These are phyloP conservation scores for Rutstroemia sp. DNA, from an alignment of 2,329 filamentous ascomycete genomes.

Conservation along the genomic window DNA sequence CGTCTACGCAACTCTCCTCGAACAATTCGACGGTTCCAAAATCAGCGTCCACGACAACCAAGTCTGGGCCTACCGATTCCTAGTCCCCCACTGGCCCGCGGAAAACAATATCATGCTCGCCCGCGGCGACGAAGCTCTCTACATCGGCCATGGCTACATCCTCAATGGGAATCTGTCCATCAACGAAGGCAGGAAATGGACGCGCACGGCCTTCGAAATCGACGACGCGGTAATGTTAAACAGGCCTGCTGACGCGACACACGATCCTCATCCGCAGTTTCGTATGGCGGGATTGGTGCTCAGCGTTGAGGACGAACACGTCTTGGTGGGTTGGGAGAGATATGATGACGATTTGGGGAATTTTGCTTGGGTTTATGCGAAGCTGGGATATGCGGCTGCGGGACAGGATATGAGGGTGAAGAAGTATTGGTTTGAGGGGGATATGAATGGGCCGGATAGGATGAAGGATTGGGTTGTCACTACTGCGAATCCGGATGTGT, in stretches of 20 bases:
- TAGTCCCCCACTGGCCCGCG: background rate
- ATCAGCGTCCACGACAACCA: background rate
- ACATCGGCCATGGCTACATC: background rate
- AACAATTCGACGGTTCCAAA: background rate
- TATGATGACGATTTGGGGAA: conserved; percentile 6
- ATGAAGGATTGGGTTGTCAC: conserved; percentile 7
- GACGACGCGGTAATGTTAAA: background rate
- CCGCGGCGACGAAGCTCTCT: background rate
- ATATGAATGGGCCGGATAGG: conserved; percentile 2
- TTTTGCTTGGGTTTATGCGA: conserved; percentile 5
- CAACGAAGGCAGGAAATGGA: conserved; percentile 4
- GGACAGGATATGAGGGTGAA: background rate
- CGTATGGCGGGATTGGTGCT: background rate
- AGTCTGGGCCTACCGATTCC: conserved; percentile 1
- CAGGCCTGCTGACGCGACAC: background rate
- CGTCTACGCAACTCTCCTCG: conserved; percentile 2
- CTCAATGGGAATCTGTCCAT: conserved; percentile 1
- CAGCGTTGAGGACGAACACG: background rate
- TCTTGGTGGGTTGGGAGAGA: conserved; percentile 2
- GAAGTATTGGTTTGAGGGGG: conserved; percentile 3
- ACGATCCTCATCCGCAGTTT: background rate
- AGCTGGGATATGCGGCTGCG: background rate
- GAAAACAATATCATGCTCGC: background rate
- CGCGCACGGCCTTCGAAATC: conserved; percentile 3
- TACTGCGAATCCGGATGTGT: background rate